Percentiles rank a stretch among this genome's conserved stretches.
Evolutionary conservation across 2,329 filamentous ascomycete species (phyloP).

Genomic region (Knufia fluminis): DNA sequence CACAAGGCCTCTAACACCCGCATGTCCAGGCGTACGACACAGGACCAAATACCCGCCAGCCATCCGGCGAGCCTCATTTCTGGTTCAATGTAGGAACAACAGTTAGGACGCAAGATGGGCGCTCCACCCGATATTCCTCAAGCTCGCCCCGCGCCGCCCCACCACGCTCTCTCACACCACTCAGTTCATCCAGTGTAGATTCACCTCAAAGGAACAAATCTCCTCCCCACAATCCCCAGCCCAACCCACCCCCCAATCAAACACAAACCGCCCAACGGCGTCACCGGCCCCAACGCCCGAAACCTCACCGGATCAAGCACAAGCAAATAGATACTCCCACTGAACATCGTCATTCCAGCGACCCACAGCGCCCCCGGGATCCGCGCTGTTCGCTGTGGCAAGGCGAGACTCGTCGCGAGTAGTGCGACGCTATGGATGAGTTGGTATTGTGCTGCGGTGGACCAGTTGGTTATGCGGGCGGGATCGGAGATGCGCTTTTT

Average conservation of each 20-base stretch:
- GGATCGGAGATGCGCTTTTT: conserved; percentile 54
- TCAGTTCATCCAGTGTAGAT: not conserved
- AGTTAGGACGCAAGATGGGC: no score
- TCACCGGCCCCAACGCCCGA: conserved; percentile 53
- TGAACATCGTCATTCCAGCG: conserved; percentile 59
- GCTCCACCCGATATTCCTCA: no score
- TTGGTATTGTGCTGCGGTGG: conserved; percentile 61
- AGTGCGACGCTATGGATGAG: conserved; percentile 54
- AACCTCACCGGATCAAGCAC: conserved; percentile 53
- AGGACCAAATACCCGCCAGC: no score
- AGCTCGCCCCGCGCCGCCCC: no score
- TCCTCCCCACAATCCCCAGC: conserved; percentile 15
- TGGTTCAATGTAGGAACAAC: no score
- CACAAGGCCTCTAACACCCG: no score
- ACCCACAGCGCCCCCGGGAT: conserved; percentile 44
- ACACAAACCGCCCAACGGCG: conserved; percentile 54
- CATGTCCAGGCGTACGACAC: no score
- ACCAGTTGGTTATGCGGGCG: conserved; percentile 49
- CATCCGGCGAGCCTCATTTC: no score
- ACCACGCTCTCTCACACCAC: no score
- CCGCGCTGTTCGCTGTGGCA: conserved; percentile 49
- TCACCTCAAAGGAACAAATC: conserved; percentile 4
- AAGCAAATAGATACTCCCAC: conserved; percentile 56
- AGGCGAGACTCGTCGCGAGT: conserved; percentile 43
- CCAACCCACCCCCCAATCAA: conserved; percentile 57